Evolutionary conservation across 306 rosid genomes (phyloP).

Genomic region (Acacia melanoxylon): DNA sequence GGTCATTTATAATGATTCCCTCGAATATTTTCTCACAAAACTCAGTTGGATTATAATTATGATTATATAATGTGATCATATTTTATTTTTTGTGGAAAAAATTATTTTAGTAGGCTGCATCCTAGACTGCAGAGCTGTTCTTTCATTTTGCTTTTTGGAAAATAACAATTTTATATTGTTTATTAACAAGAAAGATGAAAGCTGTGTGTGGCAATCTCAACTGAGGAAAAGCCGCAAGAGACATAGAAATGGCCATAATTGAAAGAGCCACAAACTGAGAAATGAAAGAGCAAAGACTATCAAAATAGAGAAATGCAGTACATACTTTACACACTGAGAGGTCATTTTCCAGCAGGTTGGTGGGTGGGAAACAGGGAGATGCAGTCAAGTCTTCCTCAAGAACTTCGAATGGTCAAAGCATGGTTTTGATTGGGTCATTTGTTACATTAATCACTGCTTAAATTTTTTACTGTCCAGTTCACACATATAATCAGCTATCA

Average conservation of each 20-base stretch:
- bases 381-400: conserved; percentile 20
- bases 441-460: neutral
- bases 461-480: neutral
- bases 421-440: neutral
- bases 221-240: neutral
- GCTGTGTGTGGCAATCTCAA: neutral
- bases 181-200: neutral
- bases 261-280: neutral
- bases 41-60: neutral
- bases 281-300: neutral
- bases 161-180: neutral
- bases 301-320: neutral
- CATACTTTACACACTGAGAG: neutral
- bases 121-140: neutral
- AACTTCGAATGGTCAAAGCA: conserved; percentile 19
- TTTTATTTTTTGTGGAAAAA: neutral
- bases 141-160: neutral
- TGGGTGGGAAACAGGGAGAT: conserved; percentile 12
- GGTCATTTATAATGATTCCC: neutral
- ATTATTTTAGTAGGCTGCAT: neutral
- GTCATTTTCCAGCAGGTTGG: conserved; percentile 37
- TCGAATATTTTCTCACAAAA: neutral
- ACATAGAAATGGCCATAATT: conserved; percentile 5
- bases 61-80: neutral
- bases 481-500: too few species aligned